Conservation (phyloP, 805 yeast genomes). For the Suhomyces faveliae region DNA sequence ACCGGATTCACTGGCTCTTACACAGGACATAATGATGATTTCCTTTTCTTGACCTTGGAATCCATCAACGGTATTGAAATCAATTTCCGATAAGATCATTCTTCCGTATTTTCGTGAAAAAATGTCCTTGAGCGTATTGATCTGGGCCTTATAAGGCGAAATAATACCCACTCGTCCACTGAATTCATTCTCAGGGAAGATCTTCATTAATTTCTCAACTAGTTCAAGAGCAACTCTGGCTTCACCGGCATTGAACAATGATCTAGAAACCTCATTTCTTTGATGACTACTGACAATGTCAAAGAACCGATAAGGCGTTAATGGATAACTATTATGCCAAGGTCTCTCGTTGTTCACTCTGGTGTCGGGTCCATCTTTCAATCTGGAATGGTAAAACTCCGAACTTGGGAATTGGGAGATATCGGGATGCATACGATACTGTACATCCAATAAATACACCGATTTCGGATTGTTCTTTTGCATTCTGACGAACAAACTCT, state of each 20-base stretch:
- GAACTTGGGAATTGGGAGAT: conserved; percentile 84
- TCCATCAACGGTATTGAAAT: conserved; percentile 95
- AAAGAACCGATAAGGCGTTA: conserved; percentile 79
- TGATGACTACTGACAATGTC: conserved; percentile 63
- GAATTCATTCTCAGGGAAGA: conserved; percentile 53
- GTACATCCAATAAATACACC: conserved; percentile 78
- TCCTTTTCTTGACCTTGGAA: conserved; percentile 97
- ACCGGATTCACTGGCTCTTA: conserved; percentile 71
- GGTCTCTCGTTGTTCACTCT: conserved; percentile 53
- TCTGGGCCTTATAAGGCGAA: conserved; percentile 93
- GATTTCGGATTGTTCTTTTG: conserved; percentile 60
- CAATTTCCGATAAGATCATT: conserved; percentile 61
- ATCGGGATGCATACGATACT: conserved; percentile 93
- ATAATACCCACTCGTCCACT: conserved; percentile 81
- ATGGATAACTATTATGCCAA: conserved; percentile 65
- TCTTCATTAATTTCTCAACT: conserved; percentile 47
- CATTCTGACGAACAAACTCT: conserved; percentile 92
- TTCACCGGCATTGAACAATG: conserved; percentile 70
- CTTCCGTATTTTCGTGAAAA: conserved; percentile 65
- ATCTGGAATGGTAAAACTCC: conserved; percentile 71
- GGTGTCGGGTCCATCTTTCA: conserved; percentile 81
- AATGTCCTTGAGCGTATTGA: conserved; percentile 51
- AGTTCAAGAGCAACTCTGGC: conserved; percentile 72
- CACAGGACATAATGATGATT: conserved; percentile 91
- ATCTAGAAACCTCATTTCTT: conserved; percentile 61